Evolutionary conservation across 2,329 filamentous ascomycete genomes (phyloP).

Genomic region (Fusarium bulbicola): DNA sequence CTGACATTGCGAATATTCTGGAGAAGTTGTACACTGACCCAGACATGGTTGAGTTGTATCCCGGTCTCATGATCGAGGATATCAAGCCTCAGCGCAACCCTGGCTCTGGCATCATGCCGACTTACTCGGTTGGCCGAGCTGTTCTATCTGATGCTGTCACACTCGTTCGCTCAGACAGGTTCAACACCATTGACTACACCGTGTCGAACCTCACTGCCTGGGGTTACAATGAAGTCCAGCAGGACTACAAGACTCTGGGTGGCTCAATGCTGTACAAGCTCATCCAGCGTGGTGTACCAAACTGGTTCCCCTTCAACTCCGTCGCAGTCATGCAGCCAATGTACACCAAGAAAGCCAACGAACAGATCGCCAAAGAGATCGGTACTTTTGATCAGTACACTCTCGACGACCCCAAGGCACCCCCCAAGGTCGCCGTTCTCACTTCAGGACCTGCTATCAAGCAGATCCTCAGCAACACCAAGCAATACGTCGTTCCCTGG

Average conservation of each 20-base stretch:
- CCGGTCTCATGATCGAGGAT: conserved; percentile 71
- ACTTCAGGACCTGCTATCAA: conserved; percentile 42
- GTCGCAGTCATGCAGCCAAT: conserved; percentile 57
- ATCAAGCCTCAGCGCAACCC: conserved; percentile 60
- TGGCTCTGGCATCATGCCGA: conserved; percentile 50
- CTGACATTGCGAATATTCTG: conserved; percentile 63
- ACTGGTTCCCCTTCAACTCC: conserved; percentile 55
- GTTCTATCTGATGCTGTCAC: conserved; percentile 68
- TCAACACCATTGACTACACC: conserved; percentile 63
- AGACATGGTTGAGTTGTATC: conserved; percentile 75
- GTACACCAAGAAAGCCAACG: conserved; percentile 55
- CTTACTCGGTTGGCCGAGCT: conserved; percentile 63
- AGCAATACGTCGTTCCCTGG: conserved; percentile 49
- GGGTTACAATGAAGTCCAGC: conserved; percentile 51
- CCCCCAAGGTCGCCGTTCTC: conserved; percentile 43
- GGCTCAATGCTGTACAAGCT: conserved; percentile 58
- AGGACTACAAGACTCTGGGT: conserved; percentile 48
- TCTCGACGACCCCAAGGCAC: conserved; percentile 48
- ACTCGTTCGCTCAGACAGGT: conserved; percentile 67
- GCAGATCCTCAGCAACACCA: conserved; percentile 45
- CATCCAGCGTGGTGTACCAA: conserved; percentile 55
- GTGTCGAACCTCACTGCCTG: conserved; percentile 54
- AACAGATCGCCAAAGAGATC: conserved; percentile 50
- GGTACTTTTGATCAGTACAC: conserved; percentile 48
- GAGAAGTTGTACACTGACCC: conserved; percentile 69